phyloP scores from a whole-genome alignment of 2,329 filamentous ascomycete species.

The Claviceps lovelessii region DNA sequence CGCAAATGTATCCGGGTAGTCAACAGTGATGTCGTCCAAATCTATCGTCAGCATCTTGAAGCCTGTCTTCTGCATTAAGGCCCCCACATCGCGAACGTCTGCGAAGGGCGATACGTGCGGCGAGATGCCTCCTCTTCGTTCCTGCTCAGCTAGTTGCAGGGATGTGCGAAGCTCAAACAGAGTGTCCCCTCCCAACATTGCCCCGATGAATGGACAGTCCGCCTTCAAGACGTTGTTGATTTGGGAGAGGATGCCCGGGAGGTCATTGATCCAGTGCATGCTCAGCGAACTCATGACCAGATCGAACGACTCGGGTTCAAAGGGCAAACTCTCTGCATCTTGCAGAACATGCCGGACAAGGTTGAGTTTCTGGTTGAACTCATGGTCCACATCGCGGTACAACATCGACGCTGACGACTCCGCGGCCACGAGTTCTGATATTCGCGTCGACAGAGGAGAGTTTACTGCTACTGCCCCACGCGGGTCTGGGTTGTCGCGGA shows the following conservation, averaged over 20 bases:
- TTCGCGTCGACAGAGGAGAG: slow-evolving; percentile 53
- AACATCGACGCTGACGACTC: slow-evolving; percentile 69
- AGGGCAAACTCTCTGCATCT: slow-evolving; percentile 63
- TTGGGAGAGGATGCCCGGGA: slow-evolving; percentile 70
- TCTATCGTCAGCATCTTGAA: slow-evolving; percentile 96
- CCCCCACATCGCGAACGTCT: slow-evolving; percentile 82
- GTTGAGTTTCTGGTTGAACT: slow-evolving; percentile 60
- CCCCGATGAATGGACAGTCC: slow-evolving; percentile 80
- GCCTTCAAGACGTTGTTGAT: slow-evolving; percentile 81
- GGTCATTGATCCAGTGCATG: slow-evolving; percentile 95
- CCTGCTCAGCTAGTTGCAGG: slow-evolving; percentile 80
- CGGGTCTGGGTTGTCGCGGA: slow-evolving; percentile 52
- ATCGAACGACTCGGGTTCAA: slow-evolving; percentile 64
- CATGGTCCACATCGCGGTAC: slow-evolving; percentile 60
- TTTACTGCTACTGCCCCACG: slow-evolving; percentile 40
- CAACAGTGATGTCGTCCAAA: slow-evolving; percentile 91
- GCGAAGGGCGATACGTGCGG: slow-evolving; percentile 84
- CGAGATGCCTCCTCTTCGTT: slow-evolving; percentile 79
- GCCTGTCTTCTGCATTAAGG: slow-evolving; percentile 69
- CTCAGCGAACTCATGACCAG: slow-evolving; percentile 79
- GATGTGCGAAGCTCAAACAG: slow-evolving; percentile 88
- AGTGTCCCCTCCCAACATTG: slow-evolving; percentile 92
- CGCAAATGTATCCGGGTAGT: slow-evolving; percentile 79
- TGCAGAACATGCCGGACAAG: slow-evolving; percentile 63
- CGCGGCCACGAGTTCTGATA: slow-evolving; percentile 62